Evolutionary conservation across 1,139 yeast genomes (phyloP).

Genomic region (Pichia sp.): DNA sequence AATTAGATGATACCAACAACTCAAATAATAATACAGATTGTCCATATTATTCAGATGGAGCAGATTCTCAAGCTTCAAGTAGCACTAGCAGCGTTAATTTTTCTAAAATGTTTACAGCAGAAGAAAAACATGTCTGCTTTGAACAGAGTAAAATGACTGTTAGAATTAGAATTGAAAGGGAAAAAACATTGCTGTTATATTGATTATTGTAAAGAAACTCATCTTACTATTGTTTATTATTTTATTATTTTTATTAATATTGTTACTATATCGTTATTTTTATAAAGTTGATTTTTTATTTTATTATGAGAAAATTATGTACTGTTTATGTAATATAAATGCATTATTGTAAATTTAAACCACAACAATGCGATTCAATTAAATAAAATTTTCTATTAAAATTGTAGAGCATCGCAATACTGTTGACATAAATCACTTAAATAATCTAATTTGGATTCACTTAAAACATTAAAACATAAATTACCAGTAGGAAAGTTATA

Average conservation of each 20-base stretch:
- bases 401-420: slow-evolving; percentile 32
- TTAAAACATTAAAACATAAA: slow-evolving; percentile 30
- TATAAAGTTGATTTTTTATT: too few species aligned
- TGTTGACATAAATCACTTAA: slow-evolving; percentile 32
- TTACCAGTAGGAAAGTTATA: slow-evolving; percentile 31
- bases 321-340: too few species aligned
- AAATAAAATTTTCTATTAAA: too few species aligned
- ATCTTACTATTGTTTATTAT: too few species aligned
- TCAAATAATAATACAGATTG: slow-evolving; percentile 5
- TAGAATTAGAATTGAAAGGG: slow-evolving; percentile 29
- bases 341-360: too few species aligned
- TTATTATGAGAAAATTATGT: too few species aligned
- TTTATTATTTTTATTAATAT: too few species aligned
- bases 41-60: slow-evolving; percentile 16
- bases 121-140: slow-evolving; percentile 22
- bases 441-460: slow-evolving; percentile 31
- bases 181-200: slow-evolving; percentile 14
- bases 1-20: slow-evolving; percentile 3
- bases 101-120: slow-evolving; percentile 16
- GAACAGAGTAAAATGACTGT: slow-evolving; percentile 31
- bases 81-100: slow-evolving; percentile 15
- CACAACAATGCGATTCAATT: too few species aligned
- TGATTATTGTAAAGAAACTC: too few species aligned
- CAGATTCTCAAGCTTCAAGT: slow-evolving; percentile 19
- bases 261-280: too few species aligned